Evolutionary conservation across 768 basidiomycete species (phyloP).

Genomic region (Suillus subluteus): DNA sequence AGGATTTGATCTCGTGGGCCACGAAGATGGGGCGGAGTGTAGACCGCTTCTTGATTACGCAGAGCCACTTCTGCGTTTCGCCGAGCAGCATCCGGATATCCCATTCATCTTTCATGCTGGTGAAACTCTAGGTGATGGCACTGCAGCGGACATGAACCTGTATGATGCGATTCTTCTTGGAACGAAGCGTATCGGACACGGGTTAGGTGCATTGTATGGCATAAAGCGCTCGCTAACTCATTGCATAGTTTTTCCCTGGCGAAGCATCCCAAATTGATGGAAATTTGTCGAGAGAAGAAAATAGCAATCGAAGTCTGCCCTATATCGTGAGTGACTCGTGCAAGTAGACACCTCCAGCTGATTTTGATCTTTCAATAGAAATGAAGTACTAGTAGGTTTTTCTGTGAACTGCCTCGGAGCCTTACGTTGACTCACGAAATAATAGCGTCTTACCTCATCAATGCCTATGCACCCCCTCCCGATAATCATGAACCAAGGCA

Average conservation of each 20-base stretch:
- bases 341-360: not conserved
- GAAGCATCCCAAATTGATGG: slow-evolving; percentile 50
- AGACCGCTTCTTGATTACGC: slow-evolving; percentile 43
- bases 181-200: slow-evolving; percentile 54
- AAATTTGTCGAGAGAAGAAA: slow-evolving; percentile 42
- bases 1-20: slow-evolving; percentile 55
- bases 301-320: slow-evolving; percentile 53
- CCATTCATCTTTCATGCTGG: slow-evolving; percentile 55
- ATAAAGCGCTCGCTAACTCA: not conserved
- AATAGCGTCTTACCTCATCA: slow-evolving; percentile 69
- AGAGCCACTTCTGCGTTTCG: slow-evolving; percentile 41
- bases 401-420: not conserved
- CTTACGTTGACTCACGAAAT: not conserved
- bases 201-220: slow-evolving; percentile 30
- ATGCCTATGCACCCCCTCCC: slow-evolving; percentile 79
- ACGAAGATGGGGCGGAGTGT: slow-evolving; percentile 40
- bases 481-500: slow-evolving; percentile 64
- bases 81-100: slow-evolving; percentile 38
- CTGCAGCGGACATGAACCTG: slow-evolving; percentile 46
- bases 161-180: slow-evolving; percentile 53
- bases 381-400: slow-evolving; percentile 63
- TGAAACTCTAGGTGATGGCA: slow-evolving; percentile 52
- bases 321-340: slow-evolving; percentile 41
- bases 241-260: slow-evolving; percentile 42
- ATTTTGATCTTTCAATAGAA: slow-evolving; percentile 41